These are phyloP conservation scores for Calocera viscosa DNA, from an alignment of 768 basidiomycete species.

Conservation along the genomic window DNA sequence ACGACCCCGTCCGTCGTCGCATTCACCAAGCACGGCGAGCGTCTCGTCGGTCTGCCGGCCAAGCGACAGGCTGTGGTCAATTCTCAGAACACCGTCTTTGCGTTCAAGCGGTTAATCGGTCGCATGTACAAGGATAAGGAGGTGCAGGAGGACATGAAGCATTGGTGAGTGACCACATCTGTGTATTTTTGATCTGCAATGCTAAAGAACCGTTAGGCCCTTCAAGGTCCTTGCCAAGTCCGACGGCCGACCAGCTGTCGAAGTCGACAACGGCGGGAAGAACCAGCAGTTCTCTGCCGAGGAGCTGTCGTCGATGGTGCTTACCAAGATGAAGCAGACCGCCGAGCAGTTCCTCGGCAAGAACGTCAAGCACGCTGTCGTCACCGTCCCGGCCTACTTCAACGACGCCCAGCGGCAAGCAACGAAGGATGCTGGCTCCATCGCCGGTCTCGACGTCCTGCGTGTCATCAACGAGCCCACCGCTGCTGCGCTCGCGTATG, in stretches of 20 bases:
- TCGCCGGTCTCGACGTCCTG: slow-evolving; percentile 92
- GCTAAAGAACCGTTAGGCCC: slow-evolving; percentile 37
- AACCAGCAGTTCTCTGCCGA: slow-evolving; percentile 67
- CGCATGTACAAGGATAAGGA: slow-evolving; percentile 87
- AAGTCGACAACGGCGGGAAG: slow-evolving; percentile 79
- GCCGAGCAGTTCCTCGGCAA: slow-evolving; percentile 89
- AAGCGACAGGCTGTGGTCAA: slow-evolving; percentile 98
- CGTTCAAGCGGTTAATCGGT: slow-evolving; percentile 89
- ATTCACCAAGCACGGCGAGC: slow-evolving; percentile 97
- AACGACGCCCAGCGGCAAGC: slow-evolving; percentile 99
- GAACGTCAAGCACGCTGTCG: slow-evolving; percentile 82
- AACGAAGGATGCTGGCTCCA: slow-evolving; percentile 94
- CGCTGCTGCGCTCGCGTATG: slow-evolving; percentile 95
- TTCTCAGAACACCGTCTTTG: slow-evolving; percentile 83
- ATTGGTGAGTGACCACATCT: slow-evolving; percentile 43
- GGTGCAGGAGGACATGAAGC: slow-evolving; percentile 78
- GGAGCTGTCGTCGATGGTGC: slow-evolving; percentile 76
- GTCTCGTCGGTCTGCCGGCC: slow-evolving; percentile 88
- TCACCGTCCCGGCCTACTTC: slow-evolving; percentile 98
- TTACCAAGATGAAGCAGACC: slow-evolving; percentile 90
- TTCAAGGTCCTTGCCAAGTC: slow-evolving; percentile 61
- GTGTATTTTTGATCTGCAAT: not conserved
- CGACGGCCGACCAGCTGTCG: slow-evolving; percentile 66
- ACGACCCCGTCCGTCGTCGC: slow-evolving; percentile 98
- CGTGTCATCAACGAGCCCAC: slow-evolving; percentile 99